Evolutionary conservation across 768 basidiomycete genomes (phyloP).

Genomic region (Lentinus brumalis): DNA sequence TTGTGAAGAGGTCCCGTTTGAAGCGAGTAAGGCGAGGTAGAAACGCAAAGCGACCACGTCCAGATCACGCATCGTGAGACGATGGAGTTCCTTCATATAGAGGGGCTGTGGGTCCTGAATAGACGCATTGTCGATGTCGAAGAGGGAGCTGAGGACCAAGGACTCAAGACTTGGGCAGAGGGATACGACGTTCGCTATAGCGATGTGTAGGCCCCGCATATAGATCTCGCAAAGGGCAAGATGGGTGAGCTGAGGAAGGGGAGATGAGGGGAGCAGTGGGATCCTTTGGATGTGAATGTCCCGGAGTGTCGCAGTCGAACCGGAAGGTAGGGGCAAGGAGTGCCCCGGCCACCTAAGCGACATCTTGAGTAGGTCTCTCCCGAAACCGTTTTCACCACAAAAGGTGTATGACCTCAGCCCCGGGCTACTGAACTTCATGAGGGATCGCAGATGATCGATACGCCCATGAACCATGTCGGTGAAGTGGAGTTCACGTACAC

Average conservation of each 20-base stretch:
- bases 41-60: neutral
- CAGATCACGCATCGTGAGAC: neutral
- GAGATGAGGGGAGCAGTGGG: neutral
- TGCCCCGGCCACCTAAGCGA: neutral
- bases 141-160: neutral
- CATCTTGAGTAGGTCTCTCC: neutral
- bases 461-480: neutral
- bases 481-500: neutral
- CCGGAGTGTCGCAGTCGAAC: neutral
- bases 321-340: neutral
- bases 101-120: neutral
- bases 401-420: neutral
- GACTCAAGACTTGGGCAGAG: neutral
- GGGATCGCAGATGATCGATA: neutral
- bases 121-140: neutral
- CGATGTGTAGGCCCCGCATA: neutral
- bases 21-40: too few relatives aligned
- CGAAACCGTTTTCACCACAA: neutral
- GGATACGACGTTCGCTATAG: neutral
- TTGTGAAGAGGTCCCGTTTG: too few relatives aligned
- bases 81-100: neutral
- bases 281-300: neutral
- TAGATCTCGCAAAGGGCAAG: neutral
- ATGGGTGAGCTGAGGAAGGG: neutral
- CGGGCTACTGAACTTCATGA: neutral